A percentile compares a stretch with the other conserved stretches of the same genome.
phyloP scores from a whole-genome alignment of 192 early-diverging fungal species.

The Piromyces sp. region DNA sequence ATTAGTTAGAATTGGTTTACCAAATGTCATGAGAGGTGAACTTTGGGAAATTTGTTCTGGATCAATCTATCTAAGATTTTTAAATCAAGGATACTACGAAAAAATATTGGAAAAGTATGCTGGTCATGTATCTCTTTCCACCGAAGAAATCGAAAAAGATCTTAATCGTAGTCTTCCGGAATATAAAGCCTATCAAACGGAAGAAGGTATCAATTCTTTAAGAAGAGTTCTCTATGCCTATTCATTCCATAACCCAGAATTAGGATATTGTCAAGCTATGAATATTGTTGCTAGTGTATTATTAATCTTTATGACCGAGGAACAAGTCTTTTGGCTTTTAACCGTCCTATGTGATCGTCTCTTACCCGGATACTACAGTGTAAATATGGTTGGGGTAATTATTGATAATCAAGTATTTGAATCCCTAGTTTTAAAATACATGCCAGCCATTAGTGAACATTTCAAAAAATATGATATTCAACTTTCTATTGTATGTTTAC shows the following conservation, averaged over 20 bases:
- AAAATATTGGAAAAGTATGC: slow-evolving; percentile 47
- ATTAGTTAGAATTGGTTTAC: slow-evolving; percentile 75
- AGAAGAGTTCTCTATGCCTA: slow-evolving; percentile 83
- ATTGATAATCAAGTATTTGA: slow-evolving; percentile 93
- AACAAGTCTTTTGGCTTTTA: slow-evolving; percentile 94
- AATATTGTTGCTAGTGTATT: slow-evolving; percentile 92
- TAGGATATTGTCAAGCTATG: slow-evolving; percentile 99
- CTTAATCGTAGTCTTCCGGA: slow-evolving; percentile 84
- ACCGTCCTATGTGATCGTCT: slow-evolving; percentile 75
- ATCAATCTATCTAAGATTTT: slow-evolving; percentile 55
- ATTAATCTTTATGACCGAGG: slow-evolving; percentile 87
- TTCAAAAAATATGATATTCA: slow-evolving; percentile 81
- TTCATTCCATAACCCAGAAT: slow-evolving; percentile 49
- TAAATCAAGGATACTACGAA: slow-evolving; percentile 64
- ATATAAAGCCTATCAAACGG: slow-evolving; percentile 75
- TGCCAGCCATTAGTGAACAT: slow-evolving; percentile 74
- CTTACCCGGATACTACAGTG: slow-evolving; percentile 90
- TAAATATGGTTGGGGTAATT: slow-evolving; percentile 94
- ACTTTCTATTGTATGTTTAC: slow-evolving; percentile 86
- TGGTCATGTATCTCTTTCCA: slow-evolving; percentile 54
- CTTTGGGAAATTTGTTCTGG: slow-evolving; percentile 87
- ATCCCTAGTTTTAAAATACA: slow-evolving; percentile 55
- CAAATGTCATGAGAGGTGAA: slow-evolving; percentile 74
- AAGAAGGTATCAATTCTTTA: slow-evolving; percentile 78
- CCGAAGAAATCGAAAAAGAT: slow-evolving; percentile 93